Conservation (phyloP, 75 land plant genomes). For the Selaginella tamariscina region DNA sequence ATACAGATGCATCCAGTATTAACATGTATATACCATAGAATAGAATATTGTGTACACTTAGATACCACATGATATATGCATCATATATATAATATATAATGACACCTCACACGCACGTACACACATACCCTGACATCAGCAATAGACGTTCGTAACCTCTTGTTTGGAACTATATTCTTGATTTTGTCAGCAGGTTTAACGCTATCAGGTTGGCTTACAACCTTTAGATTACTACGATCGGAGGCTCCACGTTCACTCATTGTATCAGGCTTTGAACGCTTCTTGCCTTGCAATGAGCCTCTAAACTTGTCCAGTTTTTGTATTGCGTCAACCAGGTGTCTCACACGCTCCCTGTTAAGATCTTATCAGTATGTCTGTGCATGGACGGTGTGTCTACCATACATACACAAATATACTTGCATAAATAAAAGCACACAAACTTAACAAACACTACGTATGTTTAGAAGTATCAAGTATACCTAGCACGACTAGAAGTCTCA, state of each 20-base stretch:
- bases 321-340: constrained; percentile 36
- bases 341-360: constrained; percentile 38
- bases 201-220: background rate
- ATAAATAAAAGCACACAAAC: background rate
- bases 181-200: constrained; percentile 41
- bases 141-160: constrained; percentile 60
- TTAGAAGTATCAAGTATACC: constrained; percentile 24
- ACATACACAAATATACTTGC: too few species aligned
- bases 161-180: constrained; percentile 42
- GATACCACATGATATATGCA: too few species aligned
- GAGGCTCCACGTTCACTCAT: constrained; percentile 19
- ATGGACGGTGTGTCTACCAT: too few species aligned
- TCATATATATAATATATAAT: too few species aligned
- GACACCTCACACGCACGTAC: too few species aligned
- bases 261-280: constrained; percentile 37
- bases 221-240: background rate
- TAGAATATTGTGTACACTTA: too few species aligned
- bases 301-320: constrained; percentile 38
- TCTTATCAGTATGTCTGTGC: too few species aligned
- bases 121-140: constrained; percentile 54
- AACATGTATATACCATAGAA: too few species aligned
- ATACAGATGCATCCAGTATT: too few species aligned
- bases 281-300: constrained; percentile 24
- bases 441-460: background rate
- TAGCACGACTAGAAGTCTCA: constrained; percentile 40